phyloP scores from a whole-genome alignment of 2,329 filamentous ascomycete species.

The Hymenoscyphus albidus region DNA sequence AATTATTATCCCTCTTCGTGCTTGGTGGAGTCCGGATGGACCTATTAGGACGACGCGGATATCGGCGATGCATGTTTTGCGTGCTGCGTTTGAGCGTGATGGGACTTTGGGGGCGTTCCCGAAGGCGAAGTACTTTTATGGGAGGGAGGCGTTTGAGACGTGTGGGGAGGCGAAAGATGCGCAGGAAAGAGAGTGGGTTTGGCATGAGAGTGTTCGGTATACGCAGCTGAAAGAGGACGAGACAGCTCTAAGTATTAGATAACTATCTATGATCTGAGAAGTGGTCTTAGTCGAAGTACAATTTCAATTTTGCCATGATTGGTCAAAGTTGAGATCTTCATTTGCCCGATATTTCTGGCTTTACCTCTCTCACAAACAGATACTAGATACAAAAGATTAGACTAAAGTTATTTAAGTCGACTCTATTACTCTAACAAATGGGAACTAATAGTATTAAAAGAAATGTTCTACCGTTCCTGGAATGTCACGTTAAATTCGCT shows the following conservation, averaged over 20 bases:
- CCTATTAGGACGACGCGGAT: constrained; percentile 32
- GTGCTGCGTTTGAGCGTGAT: constrained; percentile 33
- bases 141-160: constrained; percentile 31
- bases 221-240: constrained; percentile 32
- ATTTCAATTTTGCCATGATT: too few species aligned
- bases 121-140: constrained; percentile 37
- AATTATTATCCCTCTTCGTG: constrained; percentile 25
- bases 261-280: background rate
- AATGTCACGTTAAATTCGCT: too few species aligned
- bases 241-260: constrained; percentile 26
- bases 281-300: too few species aligned
- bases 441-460: too few species aligned
- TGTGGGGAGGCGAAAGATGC: constrained; percentile 34
- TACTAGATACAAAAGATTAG: too few species aligned
- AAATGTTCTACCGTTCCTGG: too few species aligned
- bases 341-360: too few species aligned
- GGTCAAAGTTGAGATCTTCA: too few species aligned
- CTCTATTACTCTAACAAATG: too few species aligned
- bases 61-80: constrained; percentile 36
- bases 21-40: constrained; percentile 34
- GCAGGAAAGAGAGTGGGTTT: constrained; percentile 33
- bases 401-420: too few species aligned
- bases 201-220: constrained; percentile 33
- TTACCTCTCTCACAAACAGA: too few species aligned
- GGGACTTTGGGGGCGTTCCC: constrained; percentile 22